Percentiles rank a stretch among this genome's conserved stretches.
phyloP scores from a whole-genome alignment of 192 early-diverging fungal species.

The Backusella sp. region DNA sequence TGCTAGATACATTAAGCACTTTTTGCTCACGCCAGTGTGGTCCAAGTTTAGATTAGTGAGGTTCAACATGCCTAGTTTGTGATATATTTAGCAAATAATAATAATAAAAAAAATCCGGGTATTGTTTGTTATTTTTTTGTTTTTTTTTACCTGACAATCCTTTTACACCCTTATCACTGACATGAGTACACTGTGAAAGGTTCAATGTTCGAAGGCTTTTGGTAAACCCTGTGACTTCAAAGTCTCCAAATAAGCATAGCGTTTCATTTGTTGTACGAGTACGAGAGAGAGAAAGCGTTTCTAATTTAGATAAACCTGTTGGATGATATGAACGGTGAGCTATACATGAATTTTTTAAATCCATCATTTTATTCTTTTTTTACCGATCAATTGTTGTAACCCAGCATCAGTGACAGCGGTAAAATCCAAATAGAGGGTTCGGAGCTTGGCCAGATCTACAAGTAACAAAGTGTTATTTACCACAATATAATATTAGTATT shows the following conservation, averaged over 20 bases:
- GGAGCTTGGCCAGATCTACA: slow-evolving; percentile 31
- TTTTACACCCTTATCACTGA: slow-evolving; percentile 14
- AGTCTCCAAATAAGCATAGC: slow-evolving; percentile 19
- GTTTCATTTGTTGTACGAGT: slow-evolving; percentile 31
- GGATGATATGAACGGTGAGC: background rate
- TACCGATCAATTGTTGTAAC: slow-evolving; percentile 40
- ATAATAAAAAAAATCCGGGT: background rate
- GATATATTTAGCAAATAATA: background rate
- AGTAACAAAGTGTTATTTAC: background rate
- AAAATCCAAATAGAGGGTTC: slow-evolving; percentile 45
- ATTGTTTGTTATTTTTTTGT: no score
- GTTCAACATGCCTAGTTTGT: slow-evolving; percentile 10
- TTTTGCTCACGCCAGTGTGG: slow-evolving; percentile 36
- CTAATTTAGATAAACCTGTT: slow-evolving; percentile 21
- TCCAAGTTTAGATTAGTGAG: slow-evolving; percentile 41
- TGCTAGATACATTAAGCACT: slow-evolving; percentile 13
- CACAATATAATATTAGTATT: background rate
- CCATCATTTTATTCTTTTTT: background rate
- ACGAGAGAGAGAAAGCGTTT: slow-evolving; percentile 29
- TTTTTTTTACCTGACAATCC: slow-evolving; percentile 19
- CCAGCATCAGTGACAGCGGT: slow-evolving; percentile 41
- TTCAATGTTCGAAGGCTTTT: slow-evolving; percentile 17
- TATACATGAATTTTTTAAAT: background rate
- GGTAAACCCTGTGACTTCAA: slow-evolving; percentile 2
- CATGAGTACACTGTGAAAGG: slow-evolving; percentile 12